These are phyloP conservation scores for Vaccinium macrocarpon DNA, from an alignment of 148 eudicot species.

Conservation along the genomic window DNA sequence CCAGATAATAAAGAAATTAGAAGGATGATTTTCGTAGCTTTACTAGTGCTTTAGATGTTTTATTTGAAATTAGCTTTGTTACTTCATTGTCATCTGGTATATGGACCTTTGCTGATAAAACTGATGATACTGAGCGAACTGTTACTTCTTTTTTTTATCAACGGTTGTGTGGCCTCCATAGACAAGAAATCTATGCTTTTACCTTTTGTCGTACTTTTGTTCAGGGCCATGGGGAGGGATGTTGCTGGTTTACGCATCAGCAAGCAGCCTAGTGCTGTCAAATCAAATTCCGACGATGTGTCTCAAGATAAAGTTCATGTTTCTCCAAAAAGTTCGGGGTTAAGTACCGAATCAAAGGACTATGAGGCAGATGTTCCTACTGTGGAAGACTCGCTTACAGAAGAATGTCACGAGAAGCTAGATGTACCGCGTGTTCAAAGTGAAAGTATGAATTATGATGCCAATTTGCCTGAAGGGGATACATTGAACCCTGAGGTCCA, in stretches of 20 bases:
- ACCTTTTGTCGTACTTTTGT: constrained; percentile 14
- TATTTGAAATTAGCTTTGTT: neutral
- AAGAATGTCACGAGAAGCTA: constrained; percentile 41
- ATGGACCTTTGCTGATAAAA: neutral
- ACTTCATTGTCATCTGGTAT: neutral
- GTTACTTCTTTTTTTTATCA: neutral
- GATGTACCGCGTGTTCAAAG: constrained; percentile 45
- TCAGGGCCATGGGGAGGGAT: constrained; percentile 87
- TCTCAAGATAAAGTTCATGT: constrained; percentile 39
- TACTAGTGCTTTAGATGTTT: neutral
- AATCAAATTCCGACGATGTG: constrained; percentile 45
- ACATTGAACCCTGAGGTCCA: constrained; percentile 42
- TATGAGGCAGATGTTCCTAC: constrained; percentile 41
- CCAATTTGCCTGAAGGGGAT: constrained; percentile 27
- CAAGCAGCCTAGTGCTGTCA: constrained; percentile 39
- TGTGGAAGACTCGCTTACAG: constrained; percentile 37
- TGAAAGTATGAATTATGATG: constrained; percentile 40
- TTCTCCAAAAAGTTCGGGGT: constrained; percentile 37
- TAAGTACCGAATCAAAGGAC: constrained; percentile 34
- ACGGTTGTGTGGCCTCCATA: neutral
- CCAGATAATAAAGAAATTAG: neutral
- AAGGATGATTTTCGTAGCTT: no score
- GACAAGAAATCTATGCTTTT: constrained; percentile 7
- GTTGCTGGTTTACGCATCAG: constrained; percentile 57
- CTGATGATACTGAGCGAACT: neutral